Evolutionary conservation across 495 filamentous ascomycete species (phyloP).

Genomic region (Xylaria grammica): DNA sequence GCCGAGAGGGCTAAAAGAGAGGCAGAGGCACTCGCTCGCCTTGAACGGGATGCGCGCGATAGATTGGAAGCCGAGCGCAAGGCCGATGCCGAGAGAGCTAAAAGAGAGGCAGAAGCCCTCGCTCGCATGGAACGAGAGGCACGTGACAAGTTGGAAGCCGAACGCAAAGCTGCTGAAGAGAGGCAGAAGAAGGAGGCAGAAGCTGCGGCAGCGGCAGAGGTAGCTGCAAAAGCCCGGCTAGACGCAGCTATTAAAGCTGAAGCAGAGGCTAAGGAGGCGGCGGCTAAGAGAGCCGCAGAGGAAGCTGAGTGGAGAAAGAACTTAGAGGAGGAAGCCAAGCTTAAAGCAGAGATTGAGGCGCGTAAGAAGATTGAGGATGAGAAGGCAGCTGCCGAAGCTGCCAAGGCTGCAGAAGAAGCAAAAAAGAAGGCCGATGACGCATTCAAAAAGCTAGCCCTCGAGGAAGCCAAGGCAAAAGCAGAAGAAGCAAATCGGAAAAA

Average conservation of each 20-base stretch:
- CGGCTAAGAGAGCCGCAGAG: constrained; percentile 50
- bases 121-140: constrained; percentile 45
- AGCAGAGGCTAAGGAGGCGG: constrained; percentile 46
- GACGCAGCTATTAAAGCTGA: constrained; percentile 48
- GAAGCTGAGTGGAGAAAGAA: constrained; percentile 52
- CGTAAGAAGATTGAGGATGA: constrained; percentile 41
- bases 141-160: constrained; percentile 42
- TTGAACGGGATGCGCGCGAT: constrained; percentile 50
- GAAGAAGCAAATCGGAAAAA: constrained; percentile 57
- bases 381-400: constrained; percentile 35
- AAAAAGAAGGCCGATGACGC: constrained; percentile 51
- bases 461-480: constrained; percentile 52
- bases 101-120: constrained; percentile 43
- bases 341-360: constrained; percentile 39
- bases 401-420: constrained; percentile 38
- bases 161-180: constrained; percentile 57
- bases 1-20: constrained; percentile 34
- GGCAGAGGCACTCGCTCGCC: constrained; percentile 36
- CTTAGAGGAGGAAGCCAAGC: constrained; percentile 42
- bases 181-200: constrained; percentile 57
- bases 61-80: constrained; percentile 42
- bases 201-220: constrained; percentile 49
- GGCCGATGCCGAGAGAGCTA: constrained; percentile 40
- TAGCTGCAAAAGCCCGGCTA: constrained; percentile 43
- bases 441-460: constrained; percentile 50